Evolutionary conservation across 2,329 filamentous ascomycete genomes (phyloP), one percentile per base, ranked within the genome.

Genomic region (Sporothrix mexicana): DNA sequence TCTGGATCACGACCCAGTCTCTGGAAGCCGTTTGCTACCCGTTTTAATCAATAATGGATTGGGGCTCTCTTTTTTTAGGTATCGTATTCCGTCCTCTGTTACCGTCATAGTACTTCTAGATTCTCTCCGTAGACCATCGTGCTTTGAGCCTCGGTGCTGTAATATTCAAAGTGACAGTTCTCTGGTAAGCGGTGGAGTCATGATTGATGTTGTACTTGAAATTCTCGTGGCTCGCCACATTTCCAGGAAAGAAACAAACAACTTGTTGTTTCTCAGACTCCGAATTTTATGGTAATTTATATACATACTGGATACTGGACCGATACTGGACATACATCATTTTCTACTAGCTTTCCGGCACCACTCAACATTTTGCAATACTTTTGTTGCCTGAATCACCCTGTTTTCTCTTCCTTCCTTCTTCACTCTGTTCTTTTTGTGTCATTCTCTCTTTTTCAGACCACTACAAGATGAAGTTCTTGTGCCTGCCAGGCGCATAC

Each of bases 401-500:
- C 3, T 7, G 7, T 36, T 5, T 6, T 36, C 30, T 36, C 30
- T 36, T 36, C 1, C 7, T 36, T 36, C 3, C 7, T 36, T 36
- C 30, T 36, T 36, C 3, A 36, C 30, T 36, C 30, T 36, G 3
- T 61, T 61, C 10, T 6, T 25, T 23, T 17, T 45, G 8, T 25
- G 17, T 41, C 55, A 10, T 13, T 61, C 41, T 43, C 43, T 12
- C 15, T 30, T 8, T 20, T 49, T n/a, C 17, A 30, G 1, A 53
- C 10, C 9, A 17, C 17, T n/a, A 5, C 68, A 36, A 62, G 43
- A 23, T 89, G 87, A 86, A 82, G 77, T 86, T 89, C 70, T 79
- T 89, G 45, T 89, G 87, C 77, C 82, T 89, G 9, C 87, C 87
- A 47, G 87, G 87, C 74, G 85, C 87, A 25, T 89, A 86, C 77